phyloP scores from a whole-genome alignment of 768 basidiomycete species.

The Butyriboletus loyo region DNA sequence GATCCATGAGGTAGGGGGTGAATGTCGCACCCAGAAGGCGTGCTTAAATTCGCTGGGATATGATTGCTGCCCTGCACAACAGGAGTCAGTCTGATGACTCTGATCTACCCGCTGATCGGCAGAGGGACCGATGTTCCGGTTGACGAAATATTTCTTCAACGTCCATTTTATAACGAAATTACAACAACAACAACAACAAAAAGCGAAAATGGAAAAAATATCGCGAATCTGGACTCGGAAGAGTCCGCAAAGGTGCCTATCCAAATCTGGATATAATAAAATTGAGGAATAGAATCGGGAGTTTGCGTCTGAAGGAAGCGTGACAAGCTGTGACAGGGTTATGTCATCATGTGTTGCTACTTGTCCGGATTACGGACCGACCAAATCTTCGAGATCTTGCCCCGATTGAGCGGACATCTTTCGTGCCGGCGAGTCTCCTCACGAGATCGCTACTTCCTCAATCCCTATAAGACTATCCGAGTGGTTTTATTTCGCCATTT shows the following conservation, averaged over 20 bases:
- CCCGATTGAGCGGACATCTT: slow-evolving; percentile 24
- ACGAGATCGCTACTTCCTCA: slow-evolving; percentile 32
- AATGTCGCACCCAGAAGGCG: slow-evolving; percentile 5
- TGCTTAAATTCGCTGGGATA: slow-evolving; percentile 21
- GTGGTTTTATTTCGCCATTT: slow-evolving; percentile 26
- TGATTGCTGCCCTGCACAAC: not conserved
- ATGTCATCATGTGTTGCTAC: slow-evolving; percentile 27
- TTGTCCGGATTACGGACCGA: slow-evolving; percentile 34
- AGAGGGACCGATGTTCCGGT: slow-evolving; percentile 27
- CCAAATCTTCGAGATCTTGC: slow-evolving; percentile 10
- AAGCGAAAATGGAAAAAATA: slow-evolving; percentile 10
- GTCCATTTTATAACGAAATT: slow-evolving; percentile 3
- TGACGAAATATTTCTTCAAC: slow-evolving; percentile 3
- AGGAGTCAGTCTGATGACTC: slow-evolving; percentile 8
- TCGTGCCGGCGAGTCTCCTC: slow-evolving; percentile 31
- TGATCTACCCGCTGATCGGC: slow-evolving; percentile 34
- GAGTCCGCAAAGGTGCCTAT: slow-evolving; percentile 5
- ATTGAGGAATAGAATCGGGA: slow-evolving; percentile 24
- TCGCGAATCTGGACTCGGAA: slow-evolving; percentile 11
- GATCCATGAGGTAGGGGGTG: slow-evolving; percentile 42
- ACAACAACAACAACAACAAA: not conserved
- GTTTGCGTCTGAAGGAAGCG: slow-evolving; percentile 20
- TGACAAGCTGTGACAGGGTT: slow-evolving; percentile 23
- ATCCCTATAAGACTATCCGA: slow-evolving; percentile 33
- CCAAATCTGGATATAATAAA: slow-evolving; percentile 25